Percentiles rank a stretch among this genome's conserved stretches.
Evolutionary conservation across 768 basidiomycete genomes (phyloP).

Genomic region (Porpolomopsis calyptriformis): DNA sequence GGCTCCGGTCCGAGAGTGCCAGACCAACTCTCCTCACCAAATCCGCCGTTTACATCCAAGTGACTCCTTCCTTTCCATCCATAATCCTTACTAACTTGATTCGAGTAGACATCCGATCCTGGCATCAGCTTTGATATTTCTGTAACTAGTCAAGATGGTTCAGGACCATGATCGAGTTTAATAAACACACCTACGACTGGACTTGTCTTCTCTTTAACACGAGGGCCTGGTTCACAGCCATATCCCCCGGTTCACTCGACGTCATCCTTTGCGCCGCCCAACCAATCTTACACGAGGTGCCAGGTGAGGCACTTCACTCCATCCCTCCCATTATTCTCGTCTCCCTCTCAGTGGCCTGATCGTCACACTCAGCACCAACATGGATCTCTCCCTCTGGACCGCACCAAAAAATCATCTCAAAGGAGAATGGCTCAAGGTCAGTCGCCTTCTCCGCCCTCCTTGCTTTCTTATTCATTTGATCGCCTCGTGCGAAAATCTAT

Average conservation of each 20-base stretch:
- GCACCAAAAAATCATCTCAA: constrained; percentile 57
- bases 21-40: constrained; percentile 56
- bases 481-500: background rate
- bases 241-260: constrained; percentile 67
- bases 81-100: too few species aligned
- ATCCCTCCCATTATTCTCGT: background rate
- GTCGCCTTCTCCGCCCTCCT: constrained; percentile 31
- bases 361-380: constrained; percentile 60
- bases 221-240: constrained; percentile 45
- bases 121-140: constrained; percentile 56
- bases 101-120: constrained; percentile 58
- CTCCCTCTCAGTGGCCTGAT: constrained; percentile 66
- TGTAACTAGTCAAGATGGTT: constrained; percentile 47
- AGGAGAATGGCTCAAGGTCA: constrained; percentile 29
- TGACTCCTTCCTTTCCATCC: constrained; percentile 28
- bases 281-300: constrained; percentile 14
- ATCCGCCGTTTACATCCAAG: constrained; percentile 57
- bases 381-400: constrained; percentile 63
- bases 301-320: constrained; percentile 20
- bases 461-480: constrained; percentile 30
- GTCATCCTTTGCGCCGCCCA: constrained; percentile 49
- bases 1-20: too few species aligned
- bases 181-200: constrained; percentile 26
- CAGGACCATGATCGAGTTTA: constrained; percentile 59
- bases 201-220: constrained; percentile 1